Evolutionary conservation across 305 asterid species (phyloP), one percentile per base, ranked within the genome.

Genomic region (Vinca major): DNA sequence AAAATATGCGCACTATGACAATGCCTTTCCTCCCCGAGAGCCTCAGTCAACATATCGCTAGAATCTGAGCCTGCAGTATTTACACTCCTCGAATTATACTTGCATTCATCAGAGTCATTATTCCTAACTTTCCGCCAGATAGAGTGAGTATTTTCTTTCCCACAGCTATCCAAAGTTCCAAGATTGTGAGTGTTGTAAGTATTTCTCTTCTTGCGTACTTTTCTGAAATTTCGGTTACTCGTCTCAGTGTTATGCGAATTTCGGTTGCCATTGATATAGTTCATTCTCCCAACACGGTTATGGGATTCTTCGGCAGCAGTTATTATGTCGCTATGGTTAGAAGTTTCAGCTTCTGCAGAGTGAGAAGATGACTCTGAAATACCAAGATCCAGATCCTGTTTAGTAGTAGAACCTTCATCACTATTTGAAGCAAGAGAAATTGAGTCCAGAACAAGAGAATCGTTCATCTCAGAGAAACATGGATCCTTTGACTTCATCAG

Each of bases 41-140:
- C 52, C 39, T 66, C 64, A 49, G 55, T 65, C 45, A 6, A 63
- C 71, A 50, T 57, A 56, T 72, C 37, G 56, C 56, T 64, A 49
- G 48, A 39, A 50, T 72, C 65, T 48, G 74, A 26, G 63, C 26
- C 11, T 47, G 40, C 72, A 5, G 57, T 19, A 65, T 71, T 67
- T 20, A 44, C n/a, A 41, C 66, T 66, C 9, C 49, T 7, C 2
- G 49, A 44, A 44, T 44, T 7, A 62, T 49, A 58, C 55, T 62
- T 71, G 67, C 61, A 64, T 26, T 26, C 33, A 26, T 26, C 33
- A 62, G 49, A 49, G 63, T 67, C 68, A 51, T 54, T 49, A 60
- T 54, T 76, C 77, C 64, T 67, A 72, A 76, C 80, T 68, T 67
- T 76, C 62, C 66, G 67, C 80, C 80, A 76, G 36, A 76, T 60